A percentile compares a stretch with the other conserved stretches of the same genome.
Conservation (phyloP, 2,329 filamentous ascomycete species). For the Plectosphaerella cucumerina region DNA sequence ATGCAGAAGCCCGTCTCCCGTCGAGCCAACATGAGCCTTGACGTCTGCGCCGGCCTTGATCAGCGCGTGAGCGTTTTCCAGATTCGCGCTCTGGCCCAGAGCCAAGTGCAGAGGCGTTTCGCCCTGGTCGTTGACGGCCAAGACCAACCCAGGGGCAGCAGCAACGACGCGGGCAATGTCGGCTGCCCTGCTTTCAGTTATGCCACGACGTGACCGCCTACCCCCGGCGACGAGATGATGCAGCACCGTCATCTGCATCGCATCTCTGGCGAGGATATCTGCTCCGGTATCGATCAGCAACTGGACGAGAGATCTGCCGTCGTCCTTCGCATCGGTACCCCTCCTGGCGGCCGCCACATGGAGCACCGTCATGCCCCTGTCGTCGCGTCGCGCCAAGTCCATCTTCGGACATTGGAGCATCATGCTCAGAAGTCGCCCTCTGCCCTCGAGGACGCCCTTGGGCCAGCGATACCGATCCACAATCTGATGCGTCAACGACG, state of each 20-base stretch:
- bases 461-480: background rate
- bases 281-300: background rate
- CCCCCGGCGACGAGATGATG: background rate
- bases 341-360: background rate
- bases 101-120: constrained; percentile 1
- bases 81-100: background rate
- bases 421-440: background rate
- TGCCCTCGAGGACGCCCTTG: background rate
- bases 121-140: background rate
- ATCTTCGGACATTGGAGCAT: background rate
- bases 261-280: background rate
- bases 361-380: background rate
- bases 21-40: background rate
- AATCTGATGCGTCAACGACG: background rate
- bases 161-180: background rate
- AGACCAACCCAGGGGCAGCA: constrained; percentile 1
- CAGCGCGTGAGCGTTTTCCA: background rate
- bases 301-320: background rate
- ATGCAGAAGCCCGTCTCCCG: background rate
- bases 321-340: background rate
- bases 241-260: background rate
- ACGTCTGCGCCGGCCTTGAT: background rate
- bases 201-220: background rate
- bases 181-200: background rate
- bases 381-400: constrained; percentile 1